Conservation (phyloP, 345 rosid genomes). For the Lepidium africanum region DNA sequence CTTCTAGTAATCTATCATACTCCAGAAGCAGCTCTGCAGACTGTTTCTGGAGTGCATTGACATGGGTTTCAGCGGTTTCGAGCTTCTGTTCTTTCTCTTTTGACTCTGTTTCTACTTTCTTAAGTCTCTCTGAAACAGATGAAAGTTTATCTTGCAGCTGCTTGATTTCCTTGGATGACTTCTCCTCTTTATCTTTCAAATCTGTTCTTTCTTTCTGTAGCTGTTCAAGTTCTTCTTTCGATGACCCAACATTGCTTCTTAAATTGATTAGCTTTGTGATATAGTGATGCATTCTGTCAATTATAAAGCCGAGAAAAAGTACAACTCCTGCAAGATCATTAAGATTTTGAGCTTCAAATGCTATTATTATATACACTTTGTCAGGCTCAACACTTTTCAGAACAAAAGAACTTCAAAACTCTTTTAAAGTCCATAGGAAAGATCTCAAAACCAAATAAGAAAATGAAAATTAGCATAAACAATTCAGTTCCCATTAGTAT, state of each 20-base stretch:
- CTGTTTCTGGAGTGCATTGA: slow-evolving; percentile 73
- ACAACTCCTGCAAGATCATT: slow-evolving; percentile 63
- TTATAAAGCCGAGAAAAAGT: slow-evolving; percentile 76
- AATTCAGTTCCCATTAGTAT: neutral
- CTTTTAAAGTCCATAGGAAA: neutral
- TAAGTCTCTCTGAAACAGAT: slow-evolving; percentile 40
- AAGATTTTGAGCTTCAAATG: neutral
- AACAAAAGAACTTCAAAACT: neutral
- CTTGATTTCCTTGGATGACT: slow-evolving; percentile 51
- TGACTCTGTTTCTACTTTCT: slow-evolving; percentile 58
- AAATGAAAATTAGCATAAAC: neutral
- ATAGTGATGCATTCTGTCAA: slow-evolving; percentile 84
- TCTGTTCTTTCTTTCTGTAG: slow-evolving; percentile 55
- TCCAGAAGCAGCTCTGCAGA: slow-evolving; percentile 85
- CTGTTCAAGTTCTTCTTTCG: slow-evolving; percentile 62
- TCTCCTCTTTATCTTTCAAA: slow-evolving; percentile 64
- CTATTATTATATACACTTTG: neutral
- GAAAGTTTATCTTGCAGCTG: slow-evolving; percentile 48
- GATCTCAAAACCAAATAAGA: neutral
- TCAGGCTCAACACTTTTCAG: neutral
- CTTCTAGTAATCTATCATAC: slow-evolving; percentile 81
- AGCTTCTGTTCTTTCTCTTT: slow-evolving; percentile 72
- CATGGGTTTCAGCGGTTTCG: slow-evolving; percentile 82
- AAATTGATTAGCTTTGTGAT: slow-evolving; percentile 55
- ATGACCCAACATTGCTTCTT: slow-evolving; percentile 53